A percentile compares a stretch with the other conserved stretches of the same genome.
Conservation (phyloP, 768 basidiomycete genomes). For the Rhodotorula toruloides region DNA sequence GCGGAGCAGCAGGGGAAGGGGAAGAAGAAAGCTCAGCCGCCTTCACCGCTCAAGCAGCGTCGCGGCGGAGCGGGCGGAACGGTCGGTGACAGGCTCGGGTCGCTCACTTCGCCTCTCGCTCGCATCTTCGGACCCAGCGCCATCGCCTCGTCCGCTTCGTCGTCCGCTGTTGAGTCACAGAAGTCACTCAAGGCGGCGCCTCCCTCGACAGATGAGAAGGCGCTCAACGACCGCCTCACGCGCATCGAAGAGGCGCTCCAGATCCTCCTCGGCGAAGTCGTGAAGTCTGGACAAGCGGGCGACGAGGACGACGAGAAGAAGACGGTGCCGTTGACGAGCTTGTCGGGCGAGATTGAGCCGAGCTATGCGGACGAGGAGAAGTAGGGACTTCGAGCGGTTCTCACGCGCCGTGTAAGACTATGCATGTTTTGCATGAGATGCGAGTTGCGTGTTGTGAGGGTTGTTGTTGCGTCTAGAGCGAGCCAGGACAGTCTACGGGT, state of each 20-base stretch:
- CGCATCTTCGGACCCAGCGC: slow-evolving; percentile 2
- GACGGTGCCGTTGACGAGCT: slow-evolving; percentile 4
- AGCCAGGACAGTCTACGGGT: slow-evolving; percentile 1
- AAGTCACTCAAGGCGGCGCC: not conserved
- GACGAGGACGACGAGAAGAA: not conserved
- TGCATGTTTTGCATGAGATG: not conserved
- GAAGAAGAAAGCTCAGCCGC: not conserved
- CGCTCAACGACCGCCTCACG: slow-evolving; percentile 6
- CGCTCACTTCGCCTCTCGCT: slow-evolving; percentile 5
- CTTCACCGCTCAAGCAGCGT: not conserved
- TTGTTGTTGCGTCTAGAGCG: not conserved
- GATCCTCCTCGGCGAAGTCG: slow-evolving; percentile 30
- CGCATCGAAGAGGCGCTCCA: slow-evolving; percentile 30
- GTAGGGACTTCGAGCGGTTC: too few relatives aligned
- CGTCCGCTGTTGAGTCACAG: too few relatives aligned
- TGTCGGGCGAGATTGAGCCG: slow-evolving; percentile 12
- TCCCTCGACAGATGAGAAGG: not conserved
- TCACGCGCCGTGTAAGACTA: too few relatives aligned
- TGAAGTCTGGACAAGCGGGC: not conserved
- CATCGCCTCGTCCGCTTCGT: too few relatives aligned
- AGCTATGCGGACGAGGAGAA: slow-evolving; percentile 2
- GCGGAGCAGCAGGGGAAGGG: not conserved
- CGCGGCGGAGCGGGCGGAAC: not conserved
- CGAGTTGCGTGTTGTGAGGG: not conserved
- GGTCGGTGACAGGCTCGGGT: not conserved